Evolutionary conservation across 306 rosid genomes (phyloP).

Genomic region (Dicorynia guianensis): DNA sequence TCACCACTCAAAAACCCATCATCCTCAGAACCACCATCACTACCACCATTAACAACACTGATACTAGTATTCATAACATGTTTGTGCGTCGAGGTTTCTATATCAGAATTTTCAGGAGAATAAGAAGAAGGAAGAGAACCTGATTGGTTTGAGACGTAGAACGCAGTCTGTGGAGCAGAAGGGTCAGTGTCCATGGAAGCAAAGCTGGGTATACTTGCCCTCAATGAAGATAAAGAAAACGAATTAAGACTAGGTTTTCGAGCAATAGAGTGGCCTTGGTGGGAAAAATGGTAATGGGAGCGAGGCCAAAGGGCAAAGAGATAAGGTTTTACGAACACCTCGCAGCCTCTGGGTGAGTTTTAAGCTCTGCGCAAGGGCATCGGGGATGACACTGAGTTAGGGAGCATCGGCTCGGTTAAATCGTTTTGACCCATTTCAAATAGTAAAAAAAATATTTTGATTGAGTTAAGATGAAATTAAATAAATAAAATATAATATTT

Average conservation of each 20-base stretch:
- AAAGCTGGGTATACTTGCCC: not conserved
- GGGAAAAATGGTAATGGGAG: not conserved
- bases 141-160: conserved; percentile 42
- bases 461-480: no score
- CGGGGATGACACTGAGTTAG: no score
- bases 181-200: conserved; percentile 52
- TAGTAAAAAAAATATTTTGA: no score
- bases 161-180: conserved; percentile 34
- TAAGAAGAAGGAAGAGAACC: conserved; percentile 42
- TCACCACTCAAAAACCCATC: conserved; percentile 78
- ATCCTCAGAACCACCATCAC: conserved; percentile 51
- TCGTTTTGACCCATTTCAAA: no score
- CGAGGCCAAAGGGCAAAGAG: conserved; percentile 22
- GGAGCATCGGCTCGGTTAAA: no score
- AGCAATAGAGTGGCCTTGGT: not conserved
- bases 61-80: conserved; percentile 12
- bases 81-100: conserved; percentile 16
- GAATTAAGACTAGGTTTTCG: not conserved
- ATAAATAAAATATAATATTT: no score
- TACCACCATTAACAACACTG: conserved; percentile 35
- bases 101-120: conserved; percentile 34
- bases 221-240: not conserved
- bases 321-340: conserved; percentile 46
- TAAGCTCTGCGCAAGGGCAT: no score
- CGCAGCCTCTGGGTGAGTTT: conserved; percentile 23